phyloP scores from a whole-genome alignment of 306 rosid genomes.

The Cucumis sativus region Cucumber_9930_V3 NC_026656.2:22704001-22704500 shows the following conservation, averaged over 20 bases:
- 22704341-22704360: background rate
- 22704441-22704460: background rate
- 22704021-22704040: background rate
- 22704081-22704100: background rate
- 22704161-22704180: background rate
- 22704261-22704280: background rate
- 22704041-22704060: background rate
- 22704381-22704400: slow-evolving; percentile 2
- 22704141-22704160: background rate
- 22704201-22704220: background rate
- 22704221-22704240: background rate
- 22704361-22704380: background rate
- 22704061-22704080: background rate
- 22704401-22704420: slow-evolving; percentile 5
- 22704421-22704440: background rate
- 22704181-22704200: background rate
- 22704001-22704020: background rate
- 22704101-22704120: background rate
- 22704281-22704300: background rate
- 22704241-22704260: background rate
- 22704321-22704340: background rate
- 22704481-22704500: no score
- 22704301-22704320: background rate
- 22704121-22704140: background rate
- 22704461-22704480: background rate